phyloP scores from a whole-genome alignment of 169 alveolate genomes.

The Cryptosporidium ryanae region DNA sequence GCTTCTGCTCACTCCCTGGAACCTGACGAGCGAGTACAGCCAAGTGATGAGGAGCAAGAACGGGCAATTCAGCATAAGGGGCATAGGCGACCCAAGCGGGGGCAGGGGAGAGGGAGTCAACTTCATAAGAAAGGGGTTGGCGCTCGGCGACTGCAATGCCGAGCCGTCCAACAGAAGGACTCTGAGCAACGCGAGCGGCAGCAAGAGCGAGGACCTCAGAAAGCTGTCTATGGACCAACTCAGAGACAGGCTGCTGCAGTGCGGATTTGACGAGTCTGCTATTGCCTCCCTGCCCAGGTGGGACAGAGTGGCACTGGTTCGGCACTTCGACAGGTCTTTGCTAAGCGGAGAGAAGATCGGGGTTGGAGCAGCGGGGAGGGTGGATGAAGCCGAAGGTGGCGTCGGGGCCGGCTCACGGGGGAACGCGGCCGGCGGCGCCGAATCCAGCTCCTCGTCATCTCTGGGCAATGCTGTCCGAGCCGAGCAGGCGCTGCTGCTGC shows the following conservation, averaged over 20 bases:
- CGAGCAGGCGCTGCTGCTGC: constrained; percentile 81
- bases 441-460: neutral
- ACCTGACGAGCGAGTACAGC: constrained; percentile 83
- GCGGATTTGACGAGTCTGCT: constrained; percentile 86
- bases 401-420: constrained; percentile 84
- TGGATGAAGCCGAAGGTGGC: neutral
- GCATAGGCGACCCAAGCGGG: constrained; percentile 89
- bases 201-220: constrained; percentile 85
- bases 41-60: constrained; percentile 85
- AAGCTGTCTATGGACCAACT: constrained; percentile 88
- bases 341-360: neutral
- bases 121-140: constrained; percentile 81
- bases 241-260: constrained; percentile 82
- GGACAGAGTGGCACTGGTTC: constrained; percentile 89
- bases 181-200: constrained; percentile 81
- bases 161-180: constrained; percentile 75
- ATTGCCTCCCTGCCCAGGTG: constrained; percentile 87
- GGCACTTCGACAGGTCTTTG: constrained; percentile 77
- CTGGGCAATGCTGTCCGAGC: constrained; percentile 10
- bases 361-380: neutral
- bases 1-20: constrained; percentile 87
- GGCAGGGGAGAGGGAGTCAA: constrained; percentile 89
- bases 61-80: constrained; percentile 85
- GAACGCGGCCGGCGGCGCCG: constrained; percentile 42
- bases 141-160: constrained; percentile 57